phyloP scores from a whole-genome alignment of 176 grass and related monocot species.

The Bromus sterilis region DNA sequence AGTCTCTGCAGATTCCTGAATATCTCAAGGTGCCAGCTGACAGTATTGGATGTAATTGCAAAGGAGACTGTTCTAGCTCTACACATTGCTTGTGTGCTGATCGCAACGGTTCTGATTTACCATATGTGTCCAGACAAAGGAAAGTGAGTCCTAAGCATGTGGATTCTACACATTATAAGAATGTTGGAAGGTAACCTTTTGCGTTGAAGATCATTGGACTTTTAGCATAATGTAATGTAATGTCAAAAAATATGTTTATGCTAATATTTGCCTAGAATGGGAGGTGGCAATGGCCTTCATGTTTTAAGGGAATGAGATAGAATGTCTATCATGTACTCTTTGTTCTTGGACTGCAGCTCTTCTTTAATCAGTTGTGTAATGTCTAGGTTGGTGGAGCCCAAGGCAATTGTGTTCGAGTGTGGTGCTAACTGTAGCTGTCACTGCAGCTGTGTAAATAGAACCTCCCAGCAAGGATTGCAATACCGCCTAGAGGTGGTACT shows the following conservation, averaged over 20 bases:
- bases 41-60: constrained; percentile 44
- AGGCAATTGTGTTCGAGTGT: constrained; percentile 85
- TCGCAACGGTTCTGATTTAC: constrained; percentile 50
- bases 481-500: constrained; percentile 67
- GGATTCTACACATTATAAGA: constrained; percentile 22
- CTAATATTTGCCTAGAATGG: background rate
- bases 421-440: constrained; percentile 62
- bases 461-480: constrained; percentile 75
- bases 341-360: background rate
- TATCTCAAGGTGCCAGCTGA: constrained; percentile 38
- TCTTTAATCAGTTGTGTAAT: background rate
- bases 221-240: background rate
- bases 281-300: background rate
- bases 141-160: constrained; percentile 19
- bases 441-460: constrained; percentile 62
- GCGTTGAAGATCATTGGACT: background rate
- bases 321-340: background rate
- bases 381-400: constrained; percentile 72
- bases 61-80: constrained; percentile 48
- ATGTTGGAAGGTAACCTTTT: constrained; percentile 37
- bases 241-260: background rate
- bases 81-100: constrained; percentile 49
- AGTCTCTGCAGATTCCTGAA: constrained; percentile 32
- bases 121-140: constrained; percentile 50
- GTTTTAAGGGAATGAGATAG: background rate